Evolutionary conservation across 1,139 yeast genomes (phyloP).

Genomic region (Nadsonia commutata): DNA sequence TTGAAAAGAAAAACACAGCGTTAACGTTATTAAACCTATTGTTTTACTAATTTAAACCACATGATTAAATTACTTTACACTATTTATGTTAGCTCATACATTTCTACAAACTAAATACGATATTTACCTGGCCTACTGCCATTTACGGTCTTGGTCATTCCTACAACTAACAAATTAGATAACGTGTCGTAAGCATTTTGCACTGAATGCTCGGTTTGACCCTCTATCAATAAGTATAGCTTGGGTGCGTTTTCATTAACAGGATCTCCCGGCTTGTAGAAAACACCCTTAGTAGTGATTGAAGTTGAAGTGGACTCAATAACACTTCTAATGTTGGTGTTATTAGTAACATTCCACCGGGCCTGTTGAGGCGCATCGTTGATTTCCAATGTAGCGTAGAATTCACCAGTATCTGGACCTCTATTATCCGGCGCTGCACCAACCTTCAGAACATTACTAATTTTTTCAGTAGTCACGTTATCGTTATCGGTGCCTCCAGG

Average conservation of each 20-base stretch:
- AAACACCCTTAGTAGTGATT: constrained; percentile 72
- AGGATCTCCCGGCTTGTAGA: constrained; percentile 39
- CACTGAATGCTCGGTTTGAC: constrained; percentile 50
- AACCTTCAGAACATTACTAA: constrained; percentile 16
- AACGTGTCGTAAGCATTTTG: constrained; percentile 31
- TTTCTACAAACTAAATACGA: constrained; percentile 1
- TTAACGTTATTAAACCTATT: too few species aligned
- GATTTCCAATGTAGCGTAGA: constrained; percentile 57
- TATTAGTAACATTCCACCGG: constrained; percentile 67
- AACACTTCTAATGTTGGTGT: constrained; percentile 48
- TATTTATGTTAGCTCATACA: background rate
- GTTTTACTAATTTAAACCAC: too few species aligned
- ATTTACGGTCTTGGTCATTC: constrained; percentile 1
- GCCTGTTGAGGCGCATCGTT: constrained; percentile 81
- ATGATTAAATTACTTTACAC: constrained; percentile 13
- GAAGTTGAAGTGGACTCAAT: constrained; percentile 65
- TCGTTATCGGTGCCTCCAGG: constrained; percentile 4
- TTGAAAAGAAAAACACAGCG: too few species aligned
- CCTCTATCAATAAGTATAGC: constrained; percentile 67
- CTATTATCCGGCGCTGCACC: constrained; percentile 51
- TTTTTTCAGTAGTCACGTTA: constrained; percentile 1
- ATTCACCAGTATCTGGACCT: constrained; percentile 46
- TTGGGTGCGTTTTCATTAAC: constrained; percentile 55
- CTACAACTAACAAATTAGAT: constrained; percentile 2
- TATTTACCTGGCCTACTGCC: background rate